Evolutionary conservation across 2,329 filamentous ascomycete species (phyloP).

Genomic region (Pyricularia sp.): DNA sequence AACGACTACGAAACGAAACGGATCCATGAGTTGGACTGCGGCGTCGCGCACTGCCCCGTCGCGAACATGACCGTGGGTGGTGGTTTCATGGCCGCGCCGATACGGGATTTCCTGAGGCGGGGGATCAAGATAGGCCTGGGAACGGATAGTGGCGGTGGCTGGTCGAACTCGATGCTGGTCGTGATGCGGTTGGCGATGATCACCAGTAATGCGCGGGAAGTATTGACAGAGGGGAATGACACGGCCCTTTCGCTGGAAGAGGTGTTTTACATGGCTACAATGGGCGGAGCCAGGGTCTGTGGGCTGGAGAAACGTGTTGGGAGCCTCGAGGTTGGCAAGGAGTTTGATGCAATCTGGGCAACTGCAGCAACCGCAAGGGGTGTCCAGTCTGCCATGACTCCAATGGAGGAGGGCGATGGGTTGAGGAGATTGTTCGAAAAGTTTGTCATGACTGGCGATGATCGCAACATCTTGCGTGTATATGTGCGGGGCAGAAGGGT

Average conservation of each 20-base stretch:
- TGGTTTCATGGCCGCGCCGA: constrained; percentile 52
- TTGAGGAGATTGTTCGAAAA: constrained; percentile 46
- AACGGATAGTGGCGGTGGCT: constrained; percentile 48
- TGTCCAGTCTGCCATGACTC: background rate
- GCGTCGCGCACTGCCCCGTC: constrained; percentile 55
- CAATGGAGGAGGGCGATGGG: constrained; percentile 20
- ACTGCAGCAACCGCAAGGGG: background rate
- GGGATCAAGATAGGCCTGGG: constrained; percentile 59
- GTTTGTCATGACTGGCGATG: constrained; percentile 57
- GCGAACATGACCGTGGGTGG: constrained; percentile 54
- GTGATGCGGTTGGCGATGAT: constrained; percentile 50
- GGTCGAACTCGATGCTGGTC: constrained; percentile 31
- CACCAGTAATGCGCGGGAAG: constrained; percentile 38
- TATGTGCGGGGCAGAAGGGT: constrained; percentile 31
- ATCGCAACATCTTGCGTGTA: constrained; percentile 48
- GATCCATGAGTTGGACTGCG: constrained; percentile 38
- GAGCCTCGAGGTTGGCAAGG: constrained; percentile 42
- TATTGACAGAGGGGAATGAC: constrained; percentile 27
- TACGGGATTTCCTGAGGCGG: constrained; percentile 45
- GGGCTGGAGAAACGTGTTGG: constrained; percentile 43
- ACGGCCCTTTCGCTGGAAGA: constrained; percentile 38
- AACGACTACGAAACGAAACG: constrained; percentile 42
- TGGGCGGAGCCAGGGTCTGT: constrained; percentile 51
- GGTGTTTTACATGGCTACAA: constrained; percentile 49
- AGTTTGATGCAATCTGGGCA: background rate